Percentiles rank a stretch among this genome's conserved stretches.
Evolutionary conservation across 129 eudicot species (phyloP).

Genomic region (Tagetes patula): DNA sequence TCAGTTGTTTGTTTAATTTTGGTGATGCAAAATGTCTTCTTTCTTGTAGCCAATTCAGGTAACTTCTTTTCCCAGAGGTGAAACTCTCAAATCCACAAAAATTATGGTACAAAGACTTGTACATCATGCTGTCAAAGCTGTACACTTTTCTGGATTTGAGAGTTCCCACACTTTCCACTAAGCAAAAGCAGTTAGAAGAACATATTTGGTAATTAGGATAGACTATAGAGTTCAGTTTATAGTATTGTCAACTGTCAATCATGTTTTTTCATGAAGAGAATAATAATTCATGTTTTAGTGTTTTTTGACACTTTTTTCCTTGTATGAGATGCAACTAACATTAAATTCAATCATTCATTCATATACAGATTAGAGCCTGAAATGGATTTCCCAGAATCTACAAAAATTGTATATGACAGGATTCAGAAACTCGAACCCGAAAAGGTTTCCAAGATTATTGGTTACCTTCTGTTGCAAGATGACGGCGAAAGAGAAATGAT

Average conservation of each 20-base stretch:
- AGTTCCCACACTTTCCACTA: constrained; percentile 11
- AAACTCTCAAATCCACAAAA: constrained; percentile 29
- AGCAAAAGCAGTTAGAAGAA: constrained; percentile 11
- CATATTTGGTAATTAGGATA: background rate
- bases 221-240: constrained; percentile 1
- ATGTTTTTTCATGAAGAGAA: background rate
- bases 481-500: constrained; percentile 57
- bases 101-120: constrained; percentile 14
- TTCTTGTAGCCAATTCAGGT: constrained; percentile 31
- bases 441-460: constrained; percentile 53
- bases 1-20: background rate
- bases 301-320: background rate
- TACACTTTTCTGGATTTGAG: constrained; percentile 24
- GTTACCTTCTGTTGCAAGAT: constrained; percentile 46
- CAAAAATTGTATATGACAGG: constrained; percentile 39
- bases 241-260: constrained; percentile 17
- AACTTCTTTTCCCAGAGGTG: constrained; percentile 7
- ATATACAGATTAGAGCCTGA: constrained; percentile 30
- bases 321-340: constrained; percentile 17
- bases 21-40: constrained; percentile 22
- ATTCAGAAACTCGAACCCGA: constrained; percentile 51
- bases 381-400: constrained; percentile 54
- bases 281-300: background rate
- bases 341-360: background rate
- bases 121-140: constrained; percentile 6